Base-by-base conservation (phyloP, 2,329 filamentous ascomycete species). In the Fusarium guadeloupense region DNA sequence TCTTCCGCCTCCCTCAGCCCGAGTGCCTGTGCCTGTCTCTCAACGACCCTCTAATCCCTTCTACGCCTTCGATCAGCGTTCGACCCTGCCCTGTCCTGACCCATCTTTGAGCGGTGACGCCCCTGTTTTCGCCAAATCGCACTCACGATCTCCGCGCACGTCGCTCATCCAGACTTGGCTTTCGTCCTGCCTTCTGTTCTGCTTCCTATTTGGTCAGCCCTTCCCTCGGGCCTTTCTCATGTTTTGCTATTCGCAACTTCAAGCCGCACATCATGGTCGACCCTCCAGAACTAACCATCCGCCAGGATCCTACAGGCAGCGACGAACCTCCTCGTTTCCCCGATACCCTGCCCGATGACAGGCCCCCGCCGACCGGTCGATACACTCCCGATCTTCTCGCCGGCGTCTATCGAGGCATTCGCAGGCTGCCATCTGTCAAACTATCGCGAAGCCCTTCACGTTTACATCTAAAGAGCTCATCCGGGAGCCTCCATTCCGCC, bases 361-460 rank as follows among this genome's bases (percentile, higher is more conserved):
- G 71, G 46, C 63, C 47, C 37, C 56, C 59, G 42, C 59, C 69
- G 64, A 67, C 68, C 59, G 72, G 65, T 54, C 74, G 62, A 43
- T 71, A 69, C 67, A 65, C 79, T 19, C 77, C 81, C 58, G 81
- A 84, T 48, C 72, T 83, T 54, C 68, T 85, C 48, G 80, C 81
- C 39, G 80, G 80, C 64, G 80, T 83, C 63, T 83, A 83, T 68
- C 80, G 81, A 62, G 81, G 80, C 59, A 75, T 84, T 61, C 80
- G 77, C 67, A 83, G 78, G 66, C 76, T 80, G 37, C 76, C 81
- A 7, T 67, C 69, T 9, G 65, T 83, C 40, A 80, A 75, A 62
- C 72, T 83, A 25, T 70, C 74, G 16, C 76, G 79, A 62, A 78
- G 79, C 52, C 76, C 79, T 10, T 82, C 82, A 5, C 76, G 77